Evolutionary conservation across 225 moss, liverwort and hornwort genomes (phyloP), one percentile per base, ranked within the genome.

Genomic region (Sphagnum contortum): DNA sequence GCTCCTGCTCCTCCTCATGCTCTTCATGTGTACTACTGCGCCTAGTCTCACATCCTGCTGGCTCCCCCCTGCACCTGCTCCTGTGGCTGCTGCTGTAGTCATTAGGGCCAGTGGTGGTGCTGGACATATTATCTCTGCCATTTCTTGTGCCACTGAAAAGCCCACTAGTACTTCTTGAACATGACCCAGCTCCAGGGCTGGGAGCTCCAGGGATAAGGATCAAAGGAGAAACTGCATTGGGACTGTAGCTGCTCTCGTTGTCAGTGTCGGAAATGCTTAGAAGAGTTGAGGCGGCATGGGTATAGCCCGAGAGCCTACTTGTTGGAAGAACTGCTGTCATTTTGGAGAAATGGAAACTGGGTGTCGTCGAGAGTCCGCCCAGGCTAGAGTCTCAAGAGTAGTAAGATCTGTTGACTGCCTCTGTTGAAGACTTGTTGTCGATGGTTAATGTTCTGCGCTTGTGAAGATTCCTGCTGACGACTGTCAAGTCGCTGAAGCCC

Each of bases 241-340:
- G 79, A 9, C 77, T 77, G 74, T 77, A 83, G 2, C 80, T 77
- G 2, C 80, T 77, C 48, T 83, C 83, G 2, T 79, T 83, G 52
- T 80, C 79, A 0, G 84, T 84, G 57, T 80, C 84, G 2, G 84
- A 84, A 13, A 78, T 73, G 58, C 80, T 80, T 11, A 80, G 80
- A 6, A 80, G 57, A 3, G 80, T 72, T 12, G 62, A 74, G 1
- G 84, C 80, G 59, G 70, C 68, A 51, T 71, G 72, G 29, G 29
- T 29, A 29, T 29, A 29, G 48, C 84, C 75, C 13, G 74, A 2
- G 7, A 71, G 76, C 9, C 76, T 59, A 48, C 63, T 71, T 55
- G 73, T 45, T 4, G 79, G 68, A 48, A 79, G 69, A 6, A 84
- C 80, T 66, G 80, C 77, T 47, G 80, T 78, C 77, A 78, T 78